phyloP scores from a whole-genome alignment of 2,329 filamentous ascomycete genomes.

The Arachnomyces sp. region DNA sequence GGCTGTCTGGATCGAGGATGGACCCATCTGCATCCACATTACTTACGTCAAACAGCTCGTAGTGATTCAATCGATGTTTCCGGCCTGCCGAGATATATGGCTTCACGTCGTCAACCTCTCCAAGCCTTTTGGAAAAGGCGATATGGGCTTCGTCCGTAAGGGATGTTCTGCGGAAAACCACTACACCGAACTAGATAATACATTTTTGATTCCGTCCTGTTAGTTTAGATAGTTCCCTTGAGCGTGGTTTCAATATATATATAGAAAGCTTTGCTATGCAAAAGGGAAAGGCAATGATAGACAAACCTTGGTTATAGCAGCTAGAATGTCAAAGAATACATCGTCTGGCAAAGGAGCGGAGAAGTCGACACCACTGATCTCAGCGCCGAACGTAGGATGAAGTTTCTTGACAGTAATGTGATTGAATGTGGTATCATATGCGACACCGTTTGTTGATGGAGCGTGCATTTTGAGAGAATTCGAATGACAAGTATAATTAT shows the following conservation, averaged over 20 bases:
- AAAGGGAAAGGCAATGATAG: conserved; percentile 3
- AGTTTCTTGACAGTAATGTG: conserved; percentile 26
- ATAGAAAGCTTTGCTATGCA: too few species aligned
- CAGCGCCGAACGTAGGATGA: conserved; percentile 32
- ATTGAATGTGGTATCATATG: conserved; percentile 19
- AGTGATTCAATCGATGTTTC: conserved; percentile 40
- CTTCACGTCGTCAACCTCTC: conserved; percentile 11
- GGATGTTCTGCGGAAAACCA: too few species aligned
- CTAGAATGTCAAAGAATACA: conserved; percentile 29
- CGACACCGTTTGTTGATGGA: too few species aligned
- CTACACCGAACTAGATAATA: too few species aligned
- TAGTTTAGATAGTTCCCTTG: too few species aligned
- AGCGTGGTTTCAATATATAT: too few species aligned
- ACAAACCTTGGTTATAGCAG: conserved; percentile 29
- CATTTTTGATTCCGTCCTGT: too few species aligned
- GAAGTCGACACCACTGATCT: conserved; percentile 32
- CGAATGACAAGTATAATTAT: too few species aligned
- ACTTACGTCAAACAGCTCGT: conserved; percentile 52
- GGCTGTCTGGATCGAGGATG: conserved; percentile 32
- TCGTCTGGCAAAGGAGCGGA: conserved; percentile 24
- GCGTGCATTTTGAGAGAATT: too few species aligned
- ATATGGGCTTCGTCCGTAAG: conserved; percentile 12
- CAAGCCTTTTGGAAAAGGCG: conserved; percentile 13
- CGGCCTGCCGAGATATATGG: too few species aligned
- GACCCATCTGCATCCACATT: conserved; percentile 46